Conservation (phyloP, 805 yeast genomes). For the Saturnispora zaruensis region DNA sequence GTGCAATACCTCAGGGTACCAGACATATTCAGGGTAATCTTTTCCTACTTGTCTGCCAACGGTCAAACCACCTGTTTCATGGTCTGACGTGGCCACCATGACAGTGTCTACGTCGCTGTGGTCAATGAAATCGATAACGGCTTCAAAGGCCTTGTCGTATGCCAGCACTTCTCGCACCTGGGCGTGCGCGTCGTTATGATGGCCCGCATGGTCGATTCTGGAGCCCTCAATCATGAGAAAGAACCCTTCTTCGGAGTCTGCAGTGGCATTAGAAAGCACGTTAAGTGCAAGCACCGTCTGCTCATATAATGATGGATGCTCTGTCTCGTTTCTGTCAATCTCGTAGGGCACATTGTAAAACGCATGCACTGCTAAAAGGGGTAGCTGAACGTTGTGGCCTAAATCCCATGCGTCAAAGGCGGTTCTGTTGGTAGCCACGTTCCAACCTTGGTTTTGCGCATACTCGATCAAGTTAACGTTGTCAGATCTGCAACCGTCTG, state of each 20-base stretch:
- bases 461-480: constrained; percentile 56
- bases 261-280: constrained; percentile 57
- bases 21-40: constrained; percentile 73
- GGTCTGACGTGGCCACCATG: constrained; percentile 80
- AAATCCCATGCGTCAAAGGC: constrained; percentile 47
- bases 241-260: constrained; percentile 73
- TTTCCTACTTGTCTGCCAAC: constrained; percentile 67
- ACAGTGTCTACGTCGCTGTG: constrained; percentile 65
- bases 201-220: constrained; percentile 93
- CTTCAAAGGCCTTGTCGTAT: constrained; percentile 71
- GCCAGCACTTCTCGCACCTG: constrained; percentile 88
- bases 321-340: constrained; percentile 55
- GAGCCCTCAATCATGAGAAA: constrained; percentile 86
- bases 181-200: constrained; percentile 88
- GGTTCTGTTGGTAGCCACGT: constrained; percentile 48
- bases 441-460: constrained; percentile 56
- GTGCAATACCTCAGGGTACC: constrained; percentile 74
- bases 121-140: constrained; percentile 64
- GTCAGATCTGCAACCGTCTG: constrained; percentile 67
- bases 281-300: constrained; percentile 67
- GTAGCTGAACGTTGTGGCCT: constrained; percentile 62
- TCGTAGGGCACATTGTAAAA: constrained; percentile 78
- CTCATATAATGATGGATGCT: constrained; percentile 72
- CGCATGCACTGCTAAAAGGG: constrained; percentile 70
- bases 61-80: constrained; percentile 94